phyloP scores from a whole-genome alignment of 176 grass and related monocot species.

The Ensete glaucum region DNA sequence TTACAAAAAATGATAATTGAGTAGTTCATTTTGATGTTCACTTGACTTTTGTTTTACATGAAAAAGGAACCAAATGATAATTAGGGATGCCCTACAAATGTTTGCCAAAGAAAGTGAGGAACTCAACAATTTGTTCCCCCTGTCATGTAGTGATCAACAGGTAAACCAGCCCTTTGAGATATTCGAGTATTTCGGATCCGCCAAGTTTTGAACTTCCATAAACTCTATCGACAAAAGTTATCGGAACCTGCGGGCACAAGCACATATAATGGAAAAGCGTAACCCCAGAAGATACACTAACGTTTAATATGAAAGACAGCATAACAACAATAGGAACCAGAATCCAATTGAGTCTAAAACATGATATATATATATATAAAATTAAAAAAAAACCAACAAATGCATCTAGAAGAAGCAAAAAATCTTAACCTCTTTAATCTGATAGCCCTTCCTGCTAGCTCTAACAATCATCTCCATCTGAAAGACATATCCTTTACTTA shows the following conservation, averaged over 20 bases:
- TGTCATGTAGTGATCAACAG: constrained; percentile 65
- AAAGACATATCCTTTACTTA: constrained; percentile 97
- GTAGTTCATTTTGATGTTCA: no score
- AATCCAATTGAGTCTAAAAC: constrained; percentile 4
- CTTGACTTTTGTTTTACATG: neutral
- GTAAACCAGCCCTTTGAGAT: constrained; percentile 80
- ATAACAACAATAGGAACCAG: neutral
- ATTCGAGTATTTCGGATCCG: constrained; percentile 95
- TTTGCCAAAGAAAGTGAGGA: neutral
- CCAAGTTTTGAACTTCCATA: constrained; percentile 94
- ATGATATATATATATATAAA: no score
- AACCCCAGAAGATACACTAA: neutral
- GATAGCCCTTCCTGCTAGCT: constrained; percentile 83
- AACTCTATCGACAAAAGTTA: constrained; percentile 90
- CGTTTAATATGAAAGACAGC: neutral
- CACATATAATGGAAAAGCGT: neutral
- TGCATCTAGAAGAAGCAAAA: neutral
- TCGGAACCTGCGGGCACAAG: constrained; percentile 55
- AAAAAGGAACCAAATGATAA: neutral
- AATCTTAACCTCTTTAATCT: constrained; percentile 57
- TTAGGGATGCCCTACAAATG: neutral
- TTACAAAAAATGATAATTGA: neutral
- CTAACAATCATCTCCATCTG: constrained; percentile 99
- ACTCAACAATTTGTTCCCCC: neutral
- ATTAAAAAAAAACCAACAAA: neutral